Evolutionary conservation across 306 rosid genomes (phyloP), one percentile per base, ranked within the genome.

Genomic region (Comarum palustre): DNA sequence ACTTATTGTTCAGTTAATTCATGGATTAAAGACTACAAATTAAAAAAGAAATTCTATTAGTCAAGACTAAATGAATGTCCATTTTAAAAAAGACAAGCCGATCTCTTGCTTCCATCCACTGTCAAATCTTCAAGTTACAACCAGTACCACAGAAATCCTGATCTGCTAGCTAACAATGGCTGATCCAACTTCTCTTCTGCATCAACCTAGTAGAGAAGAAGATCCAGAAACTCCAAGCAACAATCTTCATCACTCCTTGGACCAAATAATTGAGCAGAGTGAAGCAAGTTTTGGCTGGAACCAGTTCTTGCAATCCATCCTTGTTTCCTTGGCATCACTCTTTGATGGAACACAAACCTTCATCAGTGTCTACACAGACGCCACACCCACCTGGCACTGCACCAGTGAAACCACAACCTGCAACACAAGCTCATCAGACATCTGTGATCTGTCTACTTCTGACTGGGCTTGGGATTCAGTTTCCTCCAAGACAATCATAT

Each of bases 381-480:
- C 85, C 11, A 63, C 65, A 15, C 90, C 88, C 8, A 31, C 79
- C 32, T 82, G 86, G 89, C 85, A 85, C 74, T 85, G 89, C 77
- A 77, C 71, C 19, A 38, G 63, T 47, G 20, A 38, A 34, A 8
- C 24, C 19, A 36, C 73, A 11, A n/a, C 32, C 11, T 75, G 81
- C 25, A 62, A 55, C 48, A 74, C 83, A 47, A 22, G 55, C 55
- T 82, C 84, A 15, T 82, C 84, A 16, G 24, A 75, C 10, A 77
- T 85, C 6, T 86, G 89, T 74, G 60, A 83, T 2, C 71, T 86
- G 8, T 63, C 82, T 12, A 69, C 6, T 4, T 68, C 75, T 10
- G 68, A 86, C 2, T 80, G 87, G 87, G 24, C 78, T 6, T 86
- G 87, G 87, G 76, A 85, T 54, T 69, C 45, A 45, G 72, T 69